These are phyloP conservation scores for Boletus sp. DNA, from an alignment of 768 basidiomycete genomes.

Conservation along the genomic window DNA sequence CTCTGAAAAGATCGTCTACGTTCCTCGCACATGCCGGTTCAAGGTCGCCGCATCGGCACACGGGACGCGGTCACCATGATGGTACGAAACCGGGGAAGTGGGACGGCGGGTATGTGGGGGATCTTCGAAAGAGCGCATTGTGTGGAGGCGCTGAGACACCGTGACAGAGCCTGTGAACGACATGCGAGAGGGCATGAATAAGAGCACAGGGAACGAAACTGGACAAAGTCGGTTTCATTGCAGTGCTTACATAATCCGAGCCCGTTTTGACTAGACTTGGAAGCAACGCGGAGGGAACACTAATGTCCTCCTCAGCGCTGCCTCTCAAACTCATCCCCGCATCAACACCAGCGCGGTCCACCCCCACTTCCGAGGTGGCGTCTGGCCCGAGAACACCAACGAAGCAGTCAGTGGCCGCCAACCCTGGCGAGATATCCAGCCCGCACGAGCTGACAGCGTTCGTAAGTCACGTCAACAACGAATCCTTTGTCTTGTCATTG, in stretches of 20 bases:
- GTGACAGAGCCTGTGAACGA: background rate
- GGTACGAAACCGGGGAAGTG: background rate
- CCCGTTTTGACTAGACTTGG: background rate
- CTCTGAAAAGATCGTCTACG: slow-evolving; percentile 7
- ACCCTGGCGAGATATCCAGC: slow-evolving; percentile 72
- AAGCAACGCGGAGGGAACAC: slow-evolving; percentile 3
- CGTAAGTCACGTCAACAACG: slow-evolving; percentile 47
- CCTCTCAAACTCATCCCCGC: slow-evolving; percentile 62
- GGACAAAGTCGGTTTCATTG: background rate
- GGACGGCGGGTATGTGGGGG: background rate
- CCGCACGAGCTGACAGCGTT: slow-evolving; percentile 94
- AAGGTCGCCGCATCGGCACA: slow-evolving; percentile 29
- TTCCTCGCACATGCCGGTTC: background rate
- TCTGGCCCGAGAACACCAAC: slow-evolving; percentile 42
- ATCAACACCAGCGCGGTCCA: slow-evolving; percentile 48
- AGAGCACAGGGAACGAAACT: no score
- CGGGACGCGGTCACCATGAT: background rate
- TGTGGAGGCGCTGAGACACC: background rate
- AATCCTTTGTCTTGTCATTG: background rate
- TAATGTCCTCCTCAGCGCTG: slow-evolving; percentile 53
- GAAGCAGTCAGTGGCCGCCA: slow-evolving; percentile 37
- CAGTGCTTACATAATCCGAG: slow-evolving; percentile 3
- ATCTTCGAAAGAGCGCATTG: background rate
- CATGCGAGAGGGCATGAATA: background rate
- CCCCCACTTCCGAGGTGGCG: slow-evolving; percentile 18